A percentile compares a stretch with the other conserved stretches of the same genome.
phyloP scores from a whole-genome alignment of 768 basidiomycete genomes.

The Termitomyces sp. region DNA sequence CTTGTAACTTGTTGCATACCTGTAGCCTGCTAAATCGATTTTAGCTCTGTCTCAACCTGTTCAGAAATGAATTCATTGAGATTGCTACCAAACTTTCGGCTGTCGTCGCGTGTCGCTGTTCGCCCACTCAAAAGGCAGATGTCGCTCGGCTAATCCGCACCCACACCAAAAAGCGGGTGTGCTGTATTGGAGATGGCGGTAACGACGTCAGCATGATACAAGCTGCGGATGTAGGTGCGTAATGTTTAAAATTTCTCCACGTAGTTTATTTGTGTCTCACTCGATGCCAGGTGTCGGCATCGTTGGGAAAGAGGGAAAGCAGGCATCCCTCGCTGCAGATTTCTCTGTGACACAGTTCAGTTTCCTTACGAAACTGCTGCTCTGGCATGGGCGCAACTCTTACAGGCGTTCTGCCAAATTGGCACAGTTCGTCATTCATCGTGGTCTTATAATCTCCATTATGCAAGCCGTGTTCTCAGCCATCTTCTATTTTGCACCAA shows the following conservation, averaged over 20 bases:
- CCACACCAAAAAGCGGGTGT: conserved; percentile 91
- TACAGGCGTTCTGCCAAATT: conserved; percentile 97
- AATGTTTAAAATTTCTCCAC: background rate
- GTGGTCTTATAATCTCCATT: conserved; percentile 92
- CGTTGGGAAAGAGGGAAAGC: conserved; percentile 98
- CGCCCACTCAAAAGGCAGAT: conserved; percentile 98
- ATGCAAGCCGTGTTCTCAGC: conserved; percentile 97
- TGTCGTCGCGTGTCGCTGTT: conserved; percentile 96
- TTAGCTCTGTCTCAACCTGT: conserved; percentile 85
- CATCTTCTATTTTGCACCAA: conserved; percentile 92
- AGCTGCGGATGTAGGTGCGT: conserved; percentile 94
- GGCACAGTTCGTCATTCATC: conserved; percentile 97
- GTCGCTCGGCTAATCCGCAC: conserved; percentile 89
- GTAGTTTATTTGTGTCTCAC: background rate
- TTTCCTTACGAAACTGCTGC: conserved; percentile 87
- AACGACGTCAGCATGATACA: conserved; percentile 99
- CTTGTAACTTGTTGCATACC: background rate
- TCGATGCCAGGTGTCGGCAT: conserved; percentile 77
- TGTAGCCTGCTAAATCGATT: background rate
- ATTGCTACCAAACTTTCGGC: conserved; percentile 94
- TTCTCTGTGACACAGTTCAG: conserved; percentile 98
- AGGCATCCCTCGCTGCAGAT: conserved; percentile 97
- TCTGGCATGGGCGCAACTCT: conserved; percentile 99
- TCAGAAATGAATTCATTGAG: conserved; percentile 92
- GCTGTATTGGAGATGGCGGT: conserved; percentile 98